Base-by-base conservation (phyloP, 2,329 filamentous ascomycete genomes). In the Hymenoscyphus albidus region DNA sequence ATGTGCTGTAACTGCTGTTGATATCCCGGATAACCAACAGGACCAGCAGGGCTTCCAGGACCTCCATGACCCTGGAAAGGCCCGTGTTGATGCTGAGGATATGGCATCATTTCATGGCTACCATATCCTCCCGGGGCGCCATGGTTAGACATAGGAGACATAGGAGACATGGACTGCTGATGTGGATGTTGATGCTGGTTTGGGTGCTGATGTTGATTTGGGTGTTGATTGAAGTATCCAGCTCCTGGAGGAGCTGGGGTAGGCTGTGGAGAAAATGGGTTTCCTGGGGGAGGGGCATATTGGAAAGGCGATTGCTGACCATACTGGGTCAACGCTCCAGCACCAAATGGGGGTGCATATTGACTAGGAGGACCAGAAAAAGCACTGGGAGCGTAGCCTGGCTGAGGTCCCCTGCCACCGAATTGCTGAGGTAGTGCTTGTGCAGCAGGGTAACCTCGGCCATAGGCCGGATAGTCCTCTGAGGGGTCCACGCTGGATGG, bases 401-500 rank as follows among this genome's bases (percentile, higher is more conserved):
- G 66, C 59, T 64, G 63, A 67, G 73, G 69, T 64, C 61, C 65
- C 63, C 70, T 67, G 27, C 67, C 70, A 64, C 69, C 70, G 63
- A 70, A 73, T 38, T 65, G 66, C 44, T 63, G 65, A 67, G 74
- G 62, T 68, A 74, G 73, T 59, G 73, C 73, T 69, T 74, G 73
- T 58, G 72, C 72, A 62, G 75, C 72, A 54, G 71, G 73, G 65
- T 74, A 76, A 67, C 71, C 71, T 71, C 66, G 76, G 77, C 79
- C 82, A 80, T 77, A 79, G 70, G 72, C 76, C 67, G 79, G 77
- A 74, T 83, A 88, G n/a, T 90, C 86, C 31, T 91, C 86, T 22
- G 81, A 81, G 42, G 83, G 83, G 75, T 90, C 88, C 79, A 84
- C 81, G 75, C 83, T 90, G 79, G 85, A 84, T 63, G 85, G 80